A percentile compares a stretch with the other conserved stretches of the same genome.
These are phyloP conservation scores for Dicorynia guianensis DNA, from an alignment of 306 rosid species.

Conservation along the genomic window DNA sequence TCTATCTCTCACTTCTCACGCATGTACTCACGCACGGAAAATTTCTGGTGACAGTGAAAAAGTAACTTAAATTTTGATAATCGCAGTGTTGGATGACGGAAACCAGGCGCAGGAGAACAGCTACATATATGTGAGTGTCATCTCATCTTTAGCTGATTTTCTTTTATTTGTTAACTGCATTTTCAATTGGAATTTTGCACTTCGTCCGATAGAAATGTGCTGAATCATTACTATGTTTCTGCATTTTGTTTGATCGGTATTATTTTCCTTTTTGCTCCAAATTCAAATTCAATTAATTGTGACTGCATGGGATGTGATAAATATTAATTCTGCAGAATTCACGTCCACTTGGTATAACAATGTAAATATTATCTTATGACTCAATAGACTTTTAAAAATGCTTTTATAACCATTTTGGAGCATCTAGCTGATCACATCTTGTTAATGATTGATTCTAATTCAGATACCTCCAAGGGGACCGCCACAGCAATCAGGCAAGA, in stretches of 20 bases:
- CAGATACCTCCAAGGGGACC: constrained; percentile 91
- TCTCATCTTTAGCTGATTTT: background rate
- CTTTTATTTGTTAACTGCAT: background rate
- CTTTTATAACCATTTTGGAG: background rate
- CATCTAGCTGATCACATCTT: constrained; percentile 27
- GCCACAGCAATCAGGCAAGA: constrained; percentile 70
- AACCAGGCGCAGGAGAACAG: constrained; percentile 79
- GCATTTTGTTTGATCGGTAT: constrained; percentile 32
- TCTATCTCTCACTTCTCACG: background rate
- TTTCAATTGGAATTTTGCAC: constrained; percentile 3
- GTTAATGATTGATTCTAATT: constrained; percentile 33
- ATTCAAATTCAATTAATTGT: constrained; percentile 1
- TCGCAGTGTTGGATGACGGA: constrained; percentile 86
- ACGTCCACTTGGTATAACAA: constrained; percentile 2
- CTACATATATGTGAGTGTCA: constrained; percentile 79
- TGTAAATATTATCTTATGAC: constrained; percentile 3
- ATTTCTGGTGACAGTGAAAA: constrained; percentile 25
- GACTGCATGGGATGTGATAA: constrained; percentile 3
- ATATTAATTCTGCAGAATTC: background rate
- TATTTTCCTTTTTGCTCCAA: constrained; percentile 18
- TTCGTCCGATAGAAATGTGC: background rate
- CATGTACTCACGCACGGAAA: background rate
- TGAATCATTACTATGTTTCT: constrained; percentile 9
- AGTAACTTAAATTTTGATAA: constrained; percentile 38
- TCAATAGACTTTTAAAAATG: constrained; percentile 6